phyloP scores from a whole-genome alignment of 371 early-diverging fungal genomes.

The Rhizopus delemar region DNA sequence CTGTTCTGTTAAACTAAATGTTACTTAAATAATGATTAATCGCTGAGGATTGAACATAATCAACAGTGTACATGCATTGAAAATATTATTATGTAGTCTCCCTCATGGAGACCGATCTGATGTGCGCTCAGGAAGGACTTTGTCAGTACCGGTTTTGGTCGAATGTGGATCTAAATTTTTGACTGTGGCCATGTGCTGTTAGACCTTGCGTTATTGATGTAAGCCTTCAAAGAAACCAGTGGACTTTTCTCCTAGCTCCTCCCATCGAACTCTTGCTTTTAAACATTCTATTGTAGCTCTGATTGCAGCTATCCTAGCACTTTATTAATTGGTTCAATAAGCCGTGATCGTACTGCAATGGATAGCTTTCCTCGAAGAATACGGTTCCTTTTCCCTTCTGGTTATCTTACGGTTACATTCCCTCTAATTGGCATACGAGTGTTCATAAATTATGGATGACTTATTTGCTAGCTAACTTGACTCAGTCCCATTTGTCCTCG shows the following conservation, averaged over 20 bases:
- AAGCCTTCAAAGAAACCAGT: not conserved
- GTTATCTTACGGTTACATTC: not conserved
- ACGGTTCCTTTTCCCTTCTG: conserved; percentile 1
- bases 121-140: not conserved
- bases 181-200: conserved; percentile 1
- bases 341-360: not conserved
- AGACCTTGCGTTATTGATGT: not conserved
- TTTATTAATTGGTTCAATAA: not conserved
- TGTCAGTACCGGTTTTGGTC: too few species aligned
- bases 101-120: not conserved
- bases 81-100: not conserved
- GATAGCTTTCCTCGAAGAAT: conserved; percentile 1
- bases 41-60: not conserved
- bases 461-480: conserved; percentile 5
- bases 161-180: not conserved
- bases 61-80: not conserved
- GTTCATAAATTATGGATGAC: not conserved
- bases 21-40: not conserved
- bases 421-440: not conserved
- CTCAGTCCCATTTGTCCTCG: conserved; percentile 6
- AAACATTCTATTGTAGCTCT: not conserved
- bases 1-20: not conserved
- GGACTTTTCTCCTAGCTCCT: conserved; percentile 7
- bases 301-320: not conserved
- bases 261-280: not conserved